phyloP scores from a whole-genome alignment of 768 basidiomycete species.

The Myochromella boudieri region DNA sequence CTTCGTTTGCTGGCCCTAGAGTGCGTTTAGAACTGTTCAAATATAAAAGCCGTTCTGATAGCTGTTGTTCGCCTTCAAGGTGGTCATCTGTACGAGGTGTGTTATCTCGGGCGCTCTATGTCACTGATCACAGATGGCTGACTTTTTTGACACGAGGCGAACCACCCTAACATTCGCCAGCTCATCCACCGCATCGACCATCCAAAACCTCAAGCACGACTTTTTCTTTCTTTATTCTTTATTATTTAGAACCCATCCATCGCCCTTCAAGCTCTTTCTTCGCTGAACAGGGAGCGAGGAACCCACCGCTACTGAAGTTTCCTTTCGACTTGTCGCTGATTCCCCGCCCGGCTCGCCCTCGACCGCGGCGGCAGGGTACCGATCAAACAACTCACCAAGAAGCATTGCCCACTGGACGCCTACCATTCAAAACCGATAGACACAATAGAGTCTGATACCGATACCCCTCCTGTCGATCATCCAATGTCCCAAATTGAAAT shows the following conservation, averaged over 20 bases:
- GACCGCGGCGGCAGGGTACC: slow-evolving; percentile 62
- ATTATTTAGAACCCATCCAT: slow-evolving; percentile 20
- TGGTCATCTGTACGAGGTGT: slow-evolving; percentile 78
- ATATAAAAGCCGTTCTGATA: slow-evolving; percentile 16
- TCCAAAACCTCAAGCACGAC: slow-evolving; percentile 8
- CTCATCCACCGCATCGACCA: slow-evolving; percentile 14
- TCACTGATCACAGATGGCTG: slow-evolving; percentile 17
- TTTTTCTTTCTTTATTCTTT: slow-evolving; percentile 10
- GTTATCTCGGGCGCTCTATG: slow-evolving; percentile 21
- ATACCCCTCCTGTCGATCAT: slow-evolving; percentile 24
- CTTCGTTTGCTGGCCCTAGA: slow-evolving; percentile 81
- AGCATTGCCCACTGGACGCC: slow-evolving; percentile 9
- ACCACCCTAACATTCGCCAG: slow-evolving; percentile 68
- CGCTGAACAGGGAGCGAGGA: slow-evolving; percentile 73
- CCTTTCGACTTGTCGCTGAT: slow-evolving; percentile 54
- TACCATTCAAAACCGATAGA: slow-evolving; percentile 22
- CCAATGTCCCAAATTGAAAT: slow-evolving; percentile 64
- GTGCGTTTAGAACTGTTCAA: slow-evolving; percentile 40
- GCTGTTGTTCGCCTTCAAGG: slow-evolving; percentile 38
- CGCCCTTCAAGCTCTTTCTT: slow-evolving; percentile 59
- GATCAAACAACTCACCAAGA: slow-evolving; percentile 1
- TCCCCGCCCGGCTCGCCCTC: slow-evolving; percentile 57
- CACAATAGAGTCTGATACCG: slow-evolving; percentile 24
- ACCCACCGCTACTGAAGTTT: slow-evolving; percentile 56
- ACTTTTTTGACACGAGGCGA: slow-evolving; percentile 50